A percentile compares a stretch with the other conserved stretches of the same genome.
phyloP scores from a whole-genome alignment of 2,329 filamentous ascomycete species.

The Purpureocillium lavendulum region DNA sequence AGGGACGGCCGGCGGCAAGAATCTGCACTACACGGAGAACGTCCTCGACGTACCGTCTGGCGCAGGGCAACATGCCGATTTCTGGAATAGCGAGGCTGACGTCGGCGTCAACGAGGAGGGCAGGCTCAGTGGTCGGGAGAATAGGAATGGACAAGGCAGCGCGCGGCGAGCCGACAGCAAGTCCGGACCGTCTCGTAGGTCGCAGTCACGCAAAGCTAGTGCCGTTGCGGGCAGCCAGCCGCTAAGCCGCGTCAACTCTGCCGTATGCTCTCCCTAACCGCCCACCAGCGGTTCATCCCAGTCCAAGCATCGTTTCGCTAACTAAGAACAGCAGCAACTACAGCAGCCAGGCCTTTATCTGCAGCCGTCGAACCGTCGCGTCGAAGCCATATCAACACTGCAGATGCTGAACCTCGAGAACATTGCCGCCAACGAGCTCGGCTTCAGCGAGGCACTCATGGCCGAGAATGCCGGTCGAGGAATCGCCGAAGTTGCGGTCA shows the following conservation, averaged over 20 bases:
- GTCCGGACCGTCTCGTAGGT: slow-evolving; percentile 36
- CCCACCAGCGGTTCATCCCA: slow-evolving; percentile 19
- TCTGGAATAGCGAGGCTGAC: slow-evolving; percentile 70
- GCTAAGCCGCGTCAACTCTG: slow-evolving; percentile 40
- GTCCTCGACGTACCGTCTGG: slow-evolving; percentile 59
- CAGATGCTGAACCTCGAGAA: slow-evolving; percentile 93
- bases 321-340: slow-evolving; percentile 24
- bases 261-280: slow-evolving; percentile 20
- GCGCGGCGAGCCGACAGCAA: slow-evolving; percentile 45
- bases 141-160: slow-evolving; percentile 37
- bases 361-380: slow-evolving; percentile 44
- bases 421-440: slow-evolving; percentile 78
- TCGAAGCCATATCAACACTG: slow-evolving; percentile 60
- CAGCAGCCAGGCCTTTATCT: slow-evolving; percentile 42
- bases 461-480: slow-evolving; percentile 85
- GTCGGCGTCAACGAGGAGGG: slow-evolving; percentile 44
- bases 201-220: slow-evolving; percentile 51
- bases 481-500: slow-evolving; percentile 75
- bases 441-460: slow-evolving; percentile 82
- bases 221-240: slow-evolving; percentile 28
- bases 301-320: slow-evolving; percentile 22
- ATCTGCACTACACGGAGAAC: slow-evolving; percentile 85
- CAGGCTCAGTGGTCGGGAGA: slow-evolving; percentile 38
- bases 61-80: slow-evolving; percentile 37
- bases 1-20: slow-evolving; percentile 74